A percentile compares a stretch with the other conserved stretches of the same genome.
These are phyloP conservation scores for Rhododendron henanense DNA, from an alignment of 148 eudicot genomes.

Conservation along the genomic window DNA sequence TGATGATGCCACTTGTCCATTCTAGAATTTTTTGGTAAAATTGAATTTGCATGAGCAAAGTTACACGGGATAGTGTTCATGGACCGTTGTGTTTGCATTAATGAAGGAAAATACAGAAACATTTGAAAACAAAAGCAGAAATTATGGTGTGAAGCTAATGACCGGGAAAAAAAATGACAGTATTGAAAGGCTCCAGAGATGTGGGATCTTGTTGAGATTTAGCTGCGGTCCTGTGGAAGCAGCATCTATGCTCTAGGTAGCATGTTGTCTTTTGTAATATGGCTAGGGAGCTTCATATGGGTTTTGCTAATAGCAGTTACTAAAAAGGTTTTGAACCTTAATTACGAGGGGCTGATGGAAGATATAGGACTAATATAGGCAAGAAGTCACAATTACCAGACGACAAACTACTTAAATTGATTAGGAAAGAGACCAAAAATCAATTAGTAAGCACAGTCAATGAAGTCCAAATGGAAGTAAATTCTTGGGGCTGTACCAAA, in stretches of 20 bases:
- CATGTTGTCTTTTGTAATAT: not conserved
- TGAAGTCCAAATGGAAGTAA: conserved; percentile 1
- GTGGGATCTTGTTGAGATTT: not conserved
- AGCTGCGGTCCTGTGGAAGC: not conserved
- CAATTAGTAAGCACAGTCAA: not conserved
- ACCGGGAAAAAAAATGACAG: not conserved
- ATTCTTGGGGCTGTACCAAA: not conserved
- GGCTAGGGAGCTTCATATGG: not conserved
- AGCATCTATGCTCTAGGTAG: not conserved
- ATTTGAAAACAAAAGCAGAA: not conserved
- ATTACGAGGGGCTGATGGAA: not conserved
- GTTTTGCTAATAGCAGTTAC: not conserved
- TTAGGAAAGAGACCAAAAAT: not conserved
- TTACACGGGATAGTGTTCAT: not conserved
- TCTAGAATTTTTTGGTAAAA: not conserved
- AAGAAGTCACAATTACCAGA: not conserved
- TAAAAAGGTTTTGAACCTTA: not conserved
- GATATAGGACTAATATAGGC: not conserved
- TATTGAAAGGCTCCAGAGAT: not conserved
- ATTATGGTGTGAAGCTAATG: not conserved
- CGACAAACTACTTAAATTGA: not conserved
- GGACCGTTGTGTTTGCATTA: no score
- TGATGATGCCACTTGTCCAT: not conserved
- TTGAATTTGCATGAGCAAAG: not conserved
- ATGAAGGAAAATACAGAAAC: not conserved